A percentile compares a stretch with the other conserved stretches of the same genome.
phyloP scores from a whole-genome alignment of 2,329 filamentous ascomycete genomes.

The Xylariaceae sp. region DNA sequence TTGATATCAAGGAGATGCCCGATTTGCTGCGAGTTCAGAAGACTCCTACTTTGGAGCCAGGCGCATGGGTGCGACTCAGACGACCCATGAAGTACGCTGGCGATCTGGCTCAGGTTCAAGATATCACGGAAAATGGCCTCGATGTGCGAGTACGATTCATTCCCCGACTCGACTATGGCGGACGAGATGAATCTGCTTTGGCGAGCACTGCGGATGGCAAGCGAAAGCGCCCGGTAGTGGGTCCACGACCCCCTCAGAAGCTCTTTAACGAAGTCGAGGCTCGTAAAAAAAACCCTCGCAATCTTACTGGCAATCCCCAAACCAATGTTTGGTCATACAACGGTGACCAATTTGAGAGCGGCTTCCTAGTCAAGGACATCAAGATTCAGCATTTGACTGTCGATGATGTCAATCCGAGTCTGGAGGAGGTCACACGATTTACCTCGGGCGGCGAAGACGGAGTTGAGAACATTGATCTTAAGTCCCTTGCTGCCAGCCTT shows the following conservation, averaged over 20 bases:
- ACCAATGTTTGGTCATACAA: slow-evolving; percentile 80
- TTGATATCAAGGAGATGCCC: slow-evolving; percentile 96
- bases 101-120: slow-evolving; percentile 86
- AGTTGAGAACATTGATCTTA: slow-evolving; percentile 86
- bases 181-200: slow-evolving; percentile 65
- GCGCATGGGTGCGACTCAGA: slow-evolving; percentile 86
- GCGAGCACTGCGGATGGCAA: slow-evolving; percentile 56
- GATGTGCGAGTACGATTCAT: slow-evolving; percentile 84
- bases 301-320: slow-evolving; percentile 62
- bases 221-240: slow-evolving; percentile 66
- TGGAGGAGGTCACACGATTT: slow-evolving; percentile 96
- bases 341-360: slow-evolving; percentile 84
- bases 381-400: slow-evolving; percentile 81
- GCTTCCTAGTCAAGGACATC: slow-evolving; percentile 89
- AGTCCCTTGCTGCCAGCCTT: slow-evolving; percentile 81
- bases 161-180: slow-evolving; percentile 84
- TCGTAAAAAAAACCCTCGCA: slow-evolving; percentile 72
- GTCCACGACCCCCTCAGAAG: slow-evolving; percentile 74
- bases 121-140: slow-evolving; percentile 87
- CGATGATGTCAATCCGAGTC: slow-evolving; percentile 83
- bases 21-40: slow-evolving; percentile 89
- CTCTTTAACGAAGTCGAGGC: slow-evolving; percentile 92
- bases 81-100: slow-evolving; percentile 75
- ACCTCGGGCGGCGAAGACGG: slow-evolving; percentile 84
- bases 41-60: slow-evolving; percentile 75